Conservation (phyloP, 2,329 filamentous ascomycete species). For the Fusarium cicatricum region DNA sequence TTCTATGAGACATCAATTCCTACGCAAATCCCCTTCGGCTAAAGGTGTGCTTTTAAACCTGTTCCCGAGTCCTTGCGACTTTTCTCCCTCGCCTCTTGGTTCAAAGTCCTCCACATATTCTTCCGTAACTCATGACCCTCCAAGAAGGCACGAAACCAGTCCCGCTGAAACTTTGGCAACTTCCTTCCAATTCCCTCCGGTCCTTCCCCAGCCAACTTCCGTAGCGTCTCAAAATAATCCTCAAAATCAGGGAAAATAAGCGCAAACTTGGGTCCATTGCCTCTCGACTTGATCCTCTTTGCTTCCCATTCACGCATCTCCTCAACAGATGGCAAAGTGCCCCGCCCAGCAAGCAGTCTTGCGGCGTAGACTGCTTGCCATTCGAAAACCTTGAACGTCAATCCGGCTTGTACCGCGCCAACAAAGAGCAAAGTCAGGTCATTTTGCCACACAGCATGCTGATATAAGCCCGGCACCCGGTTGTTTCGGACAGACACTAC, state of each 20-base stretch:
- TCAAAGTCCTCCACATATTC: constrained; percentile 64
- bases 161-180: constrained; percentile 53
- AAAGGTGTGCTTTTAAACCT: no score
- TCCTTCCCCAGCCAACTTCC: constrained; percentile 57
- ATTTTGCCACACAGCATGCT: constrained; percentile 62
- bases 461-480: constrained; percentile 63
- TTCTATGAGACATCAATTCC: no score
- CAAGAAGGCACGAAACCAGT: constrained; percentile 60
- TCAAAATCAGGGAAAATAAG: constrained; percentile 68
- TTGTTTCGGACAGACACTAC: constrained; percentile 61
- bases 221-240: constrained; percentile 67
- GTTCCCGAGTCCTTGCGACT: no score
- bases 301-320: constrained; percentile 65
- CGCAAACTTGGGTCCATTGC: constrained; percentile 65
- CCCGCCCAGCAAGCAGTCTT: constrained; percentile 63
- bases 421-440: constrained; percentile 66
- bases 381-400: constrained; percentile 75
- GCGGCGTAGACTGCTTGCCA: constrained; percentile 72
- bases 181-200: constrained; percentile 52
- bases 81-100: constrained; percentile 41
- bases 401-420: constrained; percentile 62
- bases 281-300: constrained; percentile 60
- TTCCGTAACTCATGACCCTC: constrained; percentile 63
- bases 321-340: constrained; percentile 55
- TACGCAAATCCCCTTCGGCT: no score